Base-by-base conservation (phyloP, 805 yeast species). In the Saccharomycopsis selenospora region DNA sequence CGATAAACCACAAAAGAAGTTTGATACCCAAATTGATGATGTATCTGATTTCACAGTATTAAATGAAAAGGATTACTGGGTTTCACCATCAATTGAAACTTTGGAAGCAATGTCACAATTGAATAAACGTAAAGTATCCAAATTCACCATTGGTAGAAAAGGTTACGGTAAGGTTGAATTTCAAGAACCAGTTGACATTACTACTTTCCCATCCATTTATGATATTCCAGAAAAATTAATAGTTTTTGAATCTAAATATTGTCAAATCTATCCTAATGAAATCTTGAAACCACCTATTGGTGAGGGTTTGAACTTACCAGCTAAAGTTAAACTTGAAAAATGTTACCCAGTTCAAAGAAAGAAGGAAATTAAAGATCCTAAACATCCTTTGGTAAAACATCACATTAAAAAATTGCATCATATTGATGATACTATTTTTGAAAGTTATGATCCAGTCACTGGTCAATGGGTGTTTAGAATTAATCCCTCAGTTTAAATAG, bases 41-140 rank as follows among this genome's bases (percentile, higher is more conserved):
- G 60, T 61, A 1, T 74, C 69, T 42, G 71, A 71, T 40, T 67
- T 69, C 40, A 68, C 75, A 40, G 70, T 43, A 36, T 44, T 71
- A 25, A 77, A 82, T 45, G 80, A 79, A 11, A 77, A 84, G 43
- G 96, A 90, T 4, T 93, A 90, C 66, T 93, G 93, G 86, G 82
- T 81, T 47, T 77, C 85, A 4, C 99, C 99, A 14, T 70, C 88
- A 2, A 59, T 82, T 33, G 75, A 79, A 3, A 80, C 80, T 43
- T 67, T 93, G 46, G 72, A 75, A 48, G 65, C 70, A 14, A 71
- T 77, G 73, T 63, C 87, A 0, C 69, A 85, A 33, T 66, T 78
- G 7, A 82, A 87, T 52, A 72, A 88, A 44, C 78, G 83, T 48
- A 59, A 73, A 4, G 83, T 93, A 22, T 57, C 71, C 14, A 71